Conservation (phyloP, 345 rosid genomes). For the Raphanus raphanistrum region DNA sequence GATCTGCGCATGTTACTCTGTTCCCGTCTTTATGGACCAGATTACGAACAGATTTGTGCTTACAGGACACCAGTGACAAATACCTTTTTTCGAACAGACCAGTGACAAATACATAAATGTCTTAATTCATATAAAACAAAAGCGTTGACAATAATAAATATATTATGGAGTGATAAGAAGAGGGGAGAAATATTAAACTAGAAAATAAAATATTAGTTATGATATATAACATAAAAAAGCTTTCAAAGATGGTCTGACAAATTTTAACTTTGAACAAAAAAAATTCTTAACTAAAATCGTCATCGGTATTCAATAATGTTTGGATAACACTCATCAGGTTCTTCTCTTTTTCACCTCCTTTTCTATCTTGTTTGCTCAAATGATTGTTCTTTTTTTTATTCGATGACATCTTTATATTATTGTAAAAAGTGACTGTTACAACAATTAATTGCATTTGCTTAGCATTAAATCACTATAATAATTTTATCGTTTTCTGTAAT, state of each 20-base stretch:
- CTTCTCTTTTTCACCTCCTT: not conserved
- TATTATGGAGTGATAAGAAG: no score
- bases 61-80: not conserved
- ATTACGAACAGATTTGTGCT: not conserved
- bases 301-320: not conserved
- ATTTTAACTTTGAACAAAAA: not conserved
- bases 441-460: not conserved
- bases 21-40: not conserved
- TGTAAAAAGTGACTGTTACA: not conserved
- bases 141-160: no score
- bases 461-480: not conserved
- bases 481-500: no score
- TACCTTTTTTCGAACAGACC: not conserved
- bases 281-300: not conserved
- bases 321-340: not conserved
- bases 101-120: not conserved
- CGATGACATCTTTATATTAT: not conserved
- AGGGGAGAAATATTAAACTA: not conserved
- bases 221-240: not conserved
- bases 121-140: not conserved
- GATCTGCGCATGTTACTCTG: not conserved
- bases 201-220: not conserved
- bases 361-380: not conserved
- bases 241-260: not conserved
- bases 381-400: not conserved